phyloP scores from a whole-genome alignment of 768 basidiomycete species.

The Lentinula aciculospora region DNA sequence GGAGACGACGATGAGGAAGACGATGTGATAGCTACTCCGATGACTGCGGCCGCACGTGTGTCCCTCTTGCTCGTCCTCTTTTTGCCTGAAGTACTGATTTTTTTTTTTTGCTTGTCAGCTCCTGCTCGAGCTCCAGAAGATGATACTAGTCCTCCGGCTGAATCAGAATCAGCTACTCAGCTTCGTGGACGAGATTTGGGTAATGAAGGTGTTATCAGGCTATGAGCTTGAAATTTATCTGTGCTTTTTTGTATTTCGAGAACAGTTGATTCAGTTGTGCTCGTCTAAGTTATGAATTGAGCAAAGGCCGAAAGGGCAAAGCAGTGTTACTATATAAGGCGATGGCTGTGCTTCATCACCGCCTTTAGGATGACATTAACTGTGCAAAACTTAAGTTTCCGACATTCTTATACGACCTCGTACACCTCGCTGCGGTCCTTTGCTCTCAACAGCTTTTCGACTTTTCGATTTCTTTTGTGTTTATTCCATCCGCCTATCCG shows the following conservation, averaged over 20 bases:
- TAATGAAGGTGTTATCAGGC: not conserved
- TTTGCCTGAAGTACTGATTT: not conserved
- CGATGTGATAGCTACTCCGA: constrained; percentile 7
- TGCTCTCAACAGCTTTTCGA: not conserved
- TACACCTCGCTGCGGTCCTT: not conserved
- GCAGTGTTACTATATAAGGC: not conserved
- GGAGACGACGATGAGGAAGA: constrained; percentile 12
- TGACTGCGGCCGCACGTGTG: not conserved
- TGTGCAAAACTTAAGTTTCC: not conserved
- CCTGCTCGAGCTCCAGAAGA: not conserved
- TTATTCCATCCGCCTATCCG: not conserved
- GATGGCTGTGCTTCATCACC: not conserved
- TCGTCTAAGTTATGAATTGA: too few species aligned
- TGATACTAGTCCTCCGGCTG: not conserved
- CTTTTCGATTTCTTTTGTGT: not conserved
- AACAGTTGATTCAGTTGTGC: too few species aligned
- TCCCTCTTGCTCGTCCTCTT: not conserved
- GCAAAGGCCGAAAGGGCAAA: not conserved
- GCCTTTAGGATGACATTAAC: not conserved
- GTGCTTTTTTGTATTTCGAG: not conserved
- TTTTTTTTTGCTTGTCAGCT: not conserved
- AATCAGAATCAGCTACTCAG: not conserved
- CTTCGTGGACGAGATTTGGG: constrained; percentile 3
- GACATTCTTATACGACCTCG: not conserved
- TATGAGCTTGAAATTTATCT: not conserved